Percentiles rank a stretch among this genome's conserved stretches.
Evolutionary conservation across 495 filamentous ascomycete genomes (phyloP).

Genomic region (Aspergillus carlsbadensis): DNA sequence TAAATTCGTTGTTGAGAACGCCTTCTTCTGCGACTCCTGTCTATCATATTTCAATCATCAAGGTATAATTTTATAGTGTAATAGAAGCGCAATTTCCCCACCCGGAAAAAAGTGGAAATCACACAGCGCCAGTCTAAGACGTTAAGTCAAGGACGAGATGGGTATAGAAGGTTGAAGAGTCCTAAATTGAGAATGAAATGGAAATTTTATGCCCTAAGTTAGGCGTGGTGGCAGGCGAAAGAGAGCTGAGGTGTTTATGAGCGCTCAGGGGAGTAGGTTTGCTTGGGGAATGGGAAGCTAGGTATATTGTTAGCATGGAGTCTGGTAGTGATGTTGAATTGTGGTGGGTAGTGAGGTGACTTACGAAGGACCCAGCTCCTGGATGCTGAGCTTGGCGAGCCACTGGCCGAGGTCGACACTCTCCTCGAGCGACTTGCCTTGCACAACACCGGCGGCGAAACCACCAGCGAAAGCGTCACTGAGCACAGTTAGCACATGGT

Average conservation of each 20-base stretch:
- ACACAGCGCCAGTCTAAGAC: constrained; percentile 24
- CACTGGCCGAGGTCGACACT: constrained; percentile 89
- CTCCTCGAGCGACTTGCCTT: constrained; percentile 73
- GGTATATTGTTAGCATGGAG: constrained; percentile 13
- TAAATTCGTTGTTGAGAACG: constrained; percentile 47
- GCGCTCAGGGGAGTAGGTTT: constrained; percentile 60
- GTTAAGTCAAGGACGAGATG: constrained; percentile 38
- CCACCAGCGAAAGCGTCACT: constrained; percentile 96
- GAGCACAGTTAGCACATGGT: constrained; percentile 1
- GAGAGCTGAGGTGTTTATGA: constrained; percentile 24
- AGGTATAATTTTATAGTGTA: background rate
- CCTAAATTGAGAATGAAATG: constrained; percentile 27
- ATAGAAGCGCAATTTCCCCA: constrained; percentile 11
- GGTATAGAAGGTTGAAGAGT: constrained; percentile 52
- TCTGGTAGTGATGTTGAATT: background rate
- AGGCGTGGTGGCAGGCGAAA: background rate
- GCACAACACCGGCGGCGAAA: constrained; percentile 83
- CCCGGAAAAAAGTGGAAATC: constrained; percentile 6
- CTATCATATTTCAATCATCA: constrained; percentile 22
- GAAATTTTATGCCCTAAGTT: constrained; percentile 15
- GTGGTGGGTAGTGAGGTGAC: constrained; percentile 20
- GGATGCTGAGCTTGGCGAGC: constrained; percentile 88
- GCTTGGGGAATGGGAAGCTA: constrained; percentile 82
- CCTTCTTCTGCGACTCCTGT: constrained; percentile 24
- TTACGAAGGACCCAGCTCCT: constrained; percentile 94